Evolutionary conservation across 2,329 filamentous ascomycete genomes (phyloP), one percentile per base, ranked within the genome.

Genomic region (Paecilomyces sp.): DNA sequence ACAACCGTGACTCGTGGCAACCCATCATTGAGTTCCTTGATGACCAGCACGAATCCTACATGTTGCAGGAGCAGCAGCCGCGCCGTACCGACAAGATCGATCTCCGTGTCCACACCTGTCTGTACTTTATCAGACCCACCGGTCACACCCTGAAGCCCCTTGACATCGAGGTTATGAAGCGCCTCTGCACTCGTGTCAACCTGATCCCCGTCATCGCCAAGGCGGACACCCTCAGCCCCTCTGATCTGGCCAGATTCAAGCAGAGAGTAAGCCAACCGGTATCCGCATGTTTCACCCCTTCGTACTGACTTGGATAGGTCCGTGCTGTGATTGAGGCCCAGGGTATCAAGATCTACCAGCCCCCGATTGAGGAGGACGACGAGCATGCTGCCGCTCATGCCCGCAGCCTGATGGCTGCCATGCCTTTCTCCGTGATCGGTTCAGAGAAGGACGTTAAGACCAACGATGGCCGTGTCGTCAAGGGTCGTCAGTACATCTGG

Each of bases 1-100:
- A 99, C 89, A 99, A 99, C 86, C 90, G 93, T 74, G 94, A 99
- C 80, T 97, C 94, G 64, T 99, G 94, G 94, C 95, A 96, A 85
- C 94, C 94, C 76, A 97, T 99, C 75, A 97, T 99, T 79, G 94
- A 99, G 80, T 99, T 99, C 83, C 85, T 99, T 72, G 94, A 99
- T 80, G 94, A 99, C 81, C 94, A 99, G 85, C 95, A 99, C 79
- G 94, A 99, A 84, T 99, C 94, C 41, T 99, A 99, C 81, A 99
- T 99, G 94, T 85, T 99, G 75, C 94, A 99, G 84, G 94, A 99
- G 86, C 94, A 99, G 81, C 94, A 99, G 81, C 94, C 95, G 70
- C 91, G 91, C 79, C 92, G 94, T 73, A 88, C 89, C 73, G 94
- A 99, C 84, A 99, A 97, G 86, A 99, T 99, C 72, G 94, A 99